Percentiles rank a stretch among this genome's conserved stretches.
phyloP scores from a whole-genome alignment of 768 basidiomycete species.

The Tylopilus sp. region DNA sequence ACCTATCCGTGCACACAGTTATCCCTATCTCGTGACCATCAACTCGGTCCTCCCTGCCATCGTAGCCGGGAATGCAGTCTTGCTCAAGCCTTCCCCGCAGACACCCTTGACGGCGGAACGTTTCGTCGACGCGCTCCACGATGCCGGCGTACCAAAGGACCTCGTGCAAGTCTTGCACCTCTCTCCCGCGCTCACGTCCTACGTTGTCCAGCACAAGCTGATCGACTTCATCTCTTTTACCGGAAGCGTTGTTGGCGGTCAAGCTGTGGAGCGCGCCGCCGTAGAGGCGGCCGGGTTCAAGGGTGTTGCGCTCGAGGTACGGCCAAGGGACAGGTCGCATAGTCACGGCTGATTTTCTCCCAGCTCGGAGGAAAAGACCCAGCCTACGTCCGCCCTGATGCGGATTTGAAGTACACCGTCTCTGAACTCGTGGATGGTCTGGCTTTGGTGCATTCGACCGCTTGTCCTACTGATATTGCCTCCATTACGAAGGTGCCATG shows the following conservation, averaged over 20 bases:
- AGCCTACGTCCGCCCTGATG: slow-evolving; percentile 89
- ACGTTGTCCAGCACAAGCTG: slow-evolving; percentile 58
- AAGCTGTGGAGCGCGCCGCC: slow-evolving; percentile 68
- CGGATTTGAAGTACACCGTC: slow-evolving; percentile 77
- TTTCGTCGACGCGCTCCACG: slow-evolving; percentile 61
- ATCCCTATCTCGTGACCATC: slow-evolving; percentile 84
- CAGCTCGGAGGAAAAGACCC: slow-evolving; percentile 98
- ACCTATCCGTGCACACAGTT: slow-evolving; percentile 42
- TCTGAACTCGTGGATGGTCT: slow-evolving; percentile 89
- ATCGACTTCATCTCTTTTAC: slow-evolving; percentile 91
- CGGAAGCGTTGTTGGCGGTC: slow-evolving; percentile 78
- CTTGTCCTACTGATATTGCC: background rate
- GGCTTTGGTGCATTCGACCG: background rate
- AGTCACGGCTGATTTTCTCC: slow-evolving; percentile 6
- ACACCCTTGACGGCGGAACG: slow-evolving; percentile 88
- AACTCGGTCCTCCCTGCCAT: slow-evolving; percentile 92
- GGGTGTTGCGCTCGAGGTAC: slow-evolving; percentile 80
- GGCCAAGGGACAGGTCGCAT: background rate
- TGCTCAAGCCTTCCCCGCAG: slow-evolving; percentile 96
- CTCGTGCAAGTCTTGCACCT: slow-evolving; percentile 77
- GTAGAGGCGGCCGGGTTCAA: slow-evolving; percentile 70
- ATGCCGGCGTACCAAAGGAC: slow-evolving; percentile 75
- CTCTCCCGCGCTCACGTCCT: slow-evolving; percentile 54
- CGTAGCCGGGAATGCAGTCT: slow-evolving; percentile 83
- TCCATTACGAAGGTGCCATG: slow-evolving; percentile 60